phyloP scores from a whole-genome alignment of 768 basidiomycete species.

The Sarcomyxa edulis region DNA sequence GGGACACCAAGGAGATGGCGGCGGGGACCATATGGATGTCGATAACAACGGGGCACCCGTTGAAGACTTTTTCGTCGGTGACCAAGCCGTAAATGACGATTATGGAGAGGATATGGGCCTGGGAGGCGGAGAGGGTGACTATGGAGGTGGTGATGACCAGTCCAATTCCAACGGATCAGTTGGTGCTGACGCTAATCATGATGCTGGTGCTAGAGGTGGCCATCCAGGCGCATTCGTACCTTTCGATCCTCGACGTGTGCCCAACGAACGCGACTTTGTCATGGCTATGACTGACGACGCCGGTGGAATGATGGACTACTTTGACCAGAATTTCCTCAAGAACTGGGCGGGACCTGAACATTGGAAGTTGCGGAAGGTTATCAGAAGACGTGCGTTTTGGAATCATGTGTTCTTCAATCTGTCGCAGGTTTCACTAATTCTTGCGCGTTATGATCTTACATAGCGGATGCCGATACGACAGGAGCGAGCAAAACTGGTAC shows the following conservation, averaged over 20 bases:
- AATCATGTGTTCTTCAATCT: constrained; percentile 3
- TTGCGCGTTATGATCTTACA: constrained; percentile 7
- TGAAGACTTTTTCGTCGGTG: constrained; percentile 38
- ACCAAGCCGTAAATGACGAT: constrained; percentile 35
- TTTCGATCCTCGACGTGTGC: constrained; percentile 81
- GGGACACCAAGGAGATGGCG: constrained; percentile 21
- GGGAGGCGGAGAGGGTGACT: constrained; percentile 15
- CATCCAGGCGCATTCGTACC: constrained; percentile 53
- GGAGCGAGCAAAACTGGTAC: constrained; percentile 35
- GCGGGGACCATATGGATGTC: constrained; percentile 24
- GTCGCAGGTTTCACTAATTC: not conserved
- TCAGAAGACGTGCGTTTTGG: constrained; percentile 61
- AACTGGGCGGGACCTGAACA: constrained; percentile 99
- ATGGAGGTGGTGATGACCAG: constrained; percentile 26
- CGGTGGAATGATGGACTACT: constrained; percentile 77
- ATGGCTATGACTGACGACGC: constrained; percentile 74
- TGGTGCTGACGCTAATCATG: constrained; percentile 33
- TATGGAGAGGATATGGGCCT: constrained; percentile 32
- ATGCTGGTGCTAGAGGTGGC: constrained; percentile 30
- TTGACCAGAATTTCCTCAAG: constrained; percentile 80
- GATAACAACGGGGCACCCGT: constrained; percentile 36
- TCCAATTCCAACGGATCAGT: constrained; percentile 42
- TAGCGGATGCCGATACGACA: constrained; percentile 17
- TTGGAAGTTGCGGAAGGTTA: constrained; percentile 88
- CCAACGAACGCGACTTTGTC: constrained; percentile 74